Percentiles rank a stretch among this genome's conserved stretches.
Evolutionary conservation across 2,329 filamentous ascomycete species (phyloP).

Genomic region (Tolypocladium cylindrosporum): DNA sequence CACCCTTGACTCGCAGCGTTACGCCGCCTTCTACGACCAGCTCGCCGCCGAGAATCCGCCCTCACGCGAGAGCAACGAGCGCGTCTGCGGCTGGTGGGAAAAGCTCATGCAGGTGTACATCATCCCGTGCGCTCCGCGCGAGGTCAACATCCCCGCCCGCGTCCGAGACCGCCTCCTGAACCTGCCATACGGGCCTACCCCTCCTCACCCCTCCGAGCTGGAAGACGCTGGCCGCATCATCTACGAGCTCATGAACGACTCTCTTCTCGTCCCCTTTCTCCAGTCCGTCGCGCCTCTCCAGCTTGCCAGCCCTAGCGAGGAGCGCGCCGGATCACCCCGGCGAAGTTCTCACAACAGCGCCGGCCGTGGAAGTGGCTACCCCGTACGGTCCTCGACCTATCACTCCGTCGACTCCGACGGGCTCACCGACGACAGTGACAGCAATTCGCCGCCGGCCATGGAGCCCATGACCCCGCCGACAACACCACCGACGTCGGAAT

Average conservation of each 20-base stretch:
- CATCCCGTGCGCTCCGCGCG: conserved; percentile 69
- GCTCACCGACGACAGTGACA: conserved; percentile 55
- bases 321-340: conserved; percentile 30
- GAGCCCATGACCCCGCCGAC: conserved; percentile 68
- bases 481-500: conserved; percentile 56
- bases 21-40: conserved; percentile 50
- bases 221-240: conserved; percentile 80
- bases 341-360: conserved; percentile 2
- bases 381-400: conserved; percentile 25
- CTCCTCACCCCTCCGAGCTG: conserved; percentile 64
- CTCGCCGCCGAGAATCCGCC: conserved; percentile 26
- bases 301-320: conserved; percentile 24
- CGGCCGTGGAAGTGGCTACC: conserved; percentile 1
- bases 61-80: conserved; percentile 40
- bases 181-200: conserved; percentile 41
- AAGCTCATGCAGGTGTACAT: conserved; percentile 88
- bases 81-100: conserved; percentile 74
- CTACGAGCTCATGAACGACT: conserved; percentile 96
- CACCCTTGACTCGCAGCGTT: conserved; percentile 85
- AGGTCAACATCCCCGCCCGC: conserved; percentile 81
- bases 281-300: conserved; percentile 46
- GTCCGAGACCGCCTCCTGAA: conserved; percentile 73
- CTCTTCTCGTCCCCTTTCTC: conserved; percentile 83
- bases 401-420: conserved; percentile 39
- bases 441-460: conserved; percentile 42